phyloP scores from a whole-genome alignment of 208 protist genomes.

The Trypanosoma vivax region DNA sequence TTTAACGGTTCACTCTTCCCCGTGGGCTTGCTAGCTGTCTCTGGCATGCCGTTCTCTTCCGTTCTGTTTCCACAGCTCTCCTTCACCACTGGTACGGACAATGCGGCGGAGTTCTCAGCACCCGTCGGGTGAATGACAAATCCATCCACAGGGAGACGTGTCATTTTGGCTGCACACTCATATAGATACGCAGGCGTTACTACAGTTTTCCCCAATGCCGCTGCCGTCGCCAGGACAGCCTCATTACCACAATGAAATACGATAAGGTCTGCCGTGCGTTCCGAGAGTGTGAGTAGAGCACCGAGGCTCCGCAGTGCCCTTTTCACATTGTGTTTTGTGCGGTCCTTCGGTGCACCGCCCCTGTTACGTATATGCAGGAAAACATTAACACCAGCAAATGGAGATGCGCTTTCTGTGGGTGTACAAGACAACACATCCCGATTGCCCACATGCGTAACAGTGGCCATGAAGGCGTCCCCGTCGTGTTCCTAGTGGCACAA shows the following conservation, averaged over 20 bases:
- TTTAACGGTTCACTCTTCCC: too few species aligned
- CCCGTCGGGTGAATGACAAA: constrained; percentile 10
- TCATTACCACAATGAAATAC: constrained; percentile 41
- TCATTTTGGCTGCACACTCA: constrained; percentile 21
- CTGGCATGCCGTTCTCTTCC: too few species aligned
- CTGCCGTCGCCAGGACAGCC: constrained; percentile 19
- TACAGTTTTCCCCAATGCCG: constrained; percentile 27
- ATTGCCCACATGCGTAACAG: too few species aligned
- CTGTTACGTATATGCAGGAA: constrained; percentile 52
- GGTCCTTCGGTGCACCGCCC: neutral
- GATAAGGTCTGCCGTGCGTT: constrained; percentile 40
- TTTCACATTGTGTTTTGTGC: constrained; percentile 19
- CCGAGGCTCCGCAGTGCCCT: constrained; percentile 36
- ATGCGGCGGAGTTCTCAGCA: too few species aligned
- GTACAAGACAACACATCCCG: neutral
- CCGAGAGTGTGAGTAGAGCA: constrained; percentile 48
- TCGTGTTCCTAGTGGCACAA: too few species aligned
- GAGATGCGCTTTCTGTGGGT: neutral
- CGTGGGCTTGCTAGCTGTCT: too few species aligned
- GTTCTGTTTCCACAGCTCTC: too few species aligned
- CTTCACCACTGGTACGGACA: too few species aligned
- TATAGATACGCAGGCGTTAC: constrained; percentile 43
- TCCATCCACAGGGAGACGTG: constrained; percentile 19
- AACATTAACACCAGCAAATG: constrained; percentile 37
- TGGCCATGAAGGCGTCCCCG: too few species aligned